These are phyloP conservation scores for Calonectria hongkongensis DNA, from an alignment of 2,329 filamentous ascomycete species.

Conservation along the genomic window DNA sequence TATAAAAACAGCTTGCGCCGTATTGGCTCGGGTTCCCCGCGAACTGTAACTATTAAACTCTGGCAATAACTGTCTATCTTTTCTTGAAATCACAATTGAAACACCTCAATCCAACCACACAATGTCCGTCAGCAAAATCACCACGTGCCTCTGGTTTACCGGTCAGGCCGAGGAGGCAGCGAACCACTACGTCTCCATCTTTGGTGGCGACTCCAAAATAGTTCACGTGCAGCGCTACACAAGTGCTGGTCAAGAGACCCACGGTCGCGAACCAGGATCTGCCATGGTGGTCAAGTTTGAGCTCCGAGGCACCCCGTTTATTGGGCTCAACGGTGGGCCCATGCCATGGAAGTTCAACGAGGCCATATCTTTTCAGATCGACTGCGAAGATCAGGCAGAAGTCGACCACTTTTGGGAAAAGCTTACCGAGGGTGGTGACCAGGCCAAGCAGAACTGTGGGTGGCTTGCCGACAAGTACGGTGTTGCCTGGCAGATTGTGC, in stretches of 20 bases:
- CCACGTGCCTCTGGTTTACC: slow-evolving; percentile 65
- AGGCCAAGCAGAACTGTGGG: slow-evolving; percentile 62
- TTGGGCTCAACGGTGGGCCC: slow-evolving; percentile 67
- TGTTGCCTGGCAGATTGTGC: slow-evolving; percentile 68
- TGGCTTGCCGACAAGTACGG: slow-evolving; percentile 69
- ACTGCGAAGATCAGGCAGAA: slow-evolving; percentile 67
- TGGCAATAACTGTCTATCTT: too few species aligned
- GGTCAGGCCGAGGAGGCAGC: slow-evolving; percentile 64
- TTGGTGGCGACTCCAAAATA: slow-evolving; percentile 62
- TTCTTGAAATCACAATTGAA: slow-evolving; percentile 1
- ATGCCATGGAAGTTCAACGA: slow-evolving; percentile 61
- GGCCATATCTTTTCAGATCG: slow-evolving; percentile 66
- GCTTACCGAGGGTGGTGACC: slow-evolving; percentile 63
- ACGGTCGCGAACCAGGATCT: slow-evolving; percentile 56
- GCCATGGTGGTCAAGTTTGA: slow-evolving; percentile 63
- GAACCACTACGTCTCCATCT: slow-evolving; percentile 64
- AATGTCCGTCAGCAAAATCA: slow-evolving; percentile 53
- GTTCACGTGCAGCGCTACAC: slow-evolving; percentile 57
- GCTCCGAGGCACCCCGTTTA: slow-evolving; percentile 63
- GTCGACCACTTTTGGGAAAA: slow-evolving; percentile 68
- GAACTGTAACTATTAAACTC: background rate
- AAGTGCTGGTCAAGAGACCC: slow-evolving; percentile 55
- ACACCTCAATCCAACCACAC: background rate
- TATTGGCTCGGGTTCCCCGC: slow-evolving; percentile 1
- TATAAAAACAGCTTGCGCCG: slow-evolving; percentile 16